Evolutionary conservation across 768 basidiomycete genomes (phyloP).

Genomic region (Amanita rubescens): DNA sequence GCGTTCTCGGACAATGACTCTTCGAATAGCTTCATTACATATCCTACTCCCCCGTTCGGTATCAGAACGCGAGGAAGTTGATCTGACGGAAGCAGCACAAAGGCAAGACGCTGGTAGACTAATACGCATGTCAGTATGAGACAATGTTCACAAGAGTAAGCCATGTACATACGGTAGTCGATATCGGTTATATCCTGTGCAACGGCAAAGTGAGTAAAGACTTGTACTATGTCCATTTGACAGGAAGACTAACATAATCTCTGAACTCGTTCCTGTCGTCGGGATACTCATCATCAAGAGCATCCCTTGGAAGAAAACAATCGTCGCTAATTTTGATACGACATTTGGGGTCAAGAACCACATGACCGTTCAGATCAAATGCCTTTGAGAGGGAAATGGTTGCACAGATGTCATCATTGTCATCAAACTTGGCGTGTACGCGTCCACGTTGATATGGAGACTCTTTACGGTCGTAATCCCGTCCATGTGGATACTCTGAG

Average conservation of each 20-base stretch:
- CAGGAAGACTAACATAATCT: neutral
- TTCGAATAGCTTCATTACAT: neutral
- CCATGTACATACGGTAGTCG: slow-evolving; percentile 23
- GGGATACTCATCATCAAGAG: neutral
- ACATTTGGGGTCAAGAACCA: neutral
- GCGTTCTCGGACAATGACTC: neutral
- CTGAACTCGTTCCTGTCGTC: too few relatives aligned
- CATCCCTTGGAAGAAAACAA: neutral
- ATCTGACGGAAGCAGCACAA: slow-evolving; percentile 21
- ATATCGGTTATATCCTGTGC: slow-evolving; percentile 17
- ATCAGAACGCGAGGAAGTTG: slow-evolving; percentile 2
- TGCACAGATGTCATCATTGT: too few relatives aligned
- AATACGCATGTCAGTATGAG: slow-evolving; percentile 7
- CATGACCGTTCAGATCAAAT: neutral
- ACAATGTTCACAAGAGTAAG: neutral
- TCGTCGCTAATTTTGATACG: neutral
- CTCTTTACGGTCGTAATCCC: too few relatives aligned
- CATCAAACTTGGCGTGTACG: too few relatives aligned
- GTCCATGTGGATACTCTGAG: too few relatives aligned
- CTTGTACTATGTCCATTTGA: too few relatives aligned
- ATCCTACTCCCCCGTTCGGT: neutral
- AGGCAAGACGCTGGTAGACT: slow-evolving; percentile 19
- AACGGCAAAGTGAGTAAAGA: too few relatives aligned
- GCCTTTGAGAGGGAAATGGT: slow-evolving; percentile 10
- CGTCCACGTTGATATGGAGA: too few relatives aligned